Evolutionary conservation across 345 rosid species (phyloP).

Genomic region (Salix dunnii): DNA sequence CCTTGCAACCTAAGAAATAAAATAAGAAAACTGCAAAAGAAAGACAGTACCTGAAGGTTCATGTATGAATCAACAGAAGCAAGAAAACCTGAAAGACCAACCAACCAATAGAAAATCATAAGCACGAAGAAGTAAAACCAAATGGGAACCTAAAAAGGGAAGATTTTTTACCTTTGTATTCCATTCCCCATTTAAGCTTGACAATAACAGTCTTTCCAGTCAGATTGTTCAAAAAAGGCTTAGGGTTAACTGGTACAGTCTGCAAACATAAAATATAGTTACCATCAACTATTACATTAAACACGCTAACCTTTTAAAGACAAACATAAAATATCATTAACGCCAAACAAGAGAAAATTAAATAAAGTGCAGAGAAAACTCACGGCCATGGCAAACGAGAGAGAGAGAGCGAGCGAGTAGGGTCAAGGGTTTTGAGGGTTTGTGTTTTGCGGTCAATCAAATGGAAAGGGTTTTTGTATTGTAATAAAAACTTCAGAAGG

Average conservation of each 20-base stretch:
- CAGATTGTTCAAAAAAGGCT: slow-evolving; percentile 86
- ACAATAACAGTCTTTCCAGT: slow-evolving; percentile 84
- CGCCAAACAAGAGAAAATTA: neutral
- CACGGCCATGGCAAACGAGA: neutral
- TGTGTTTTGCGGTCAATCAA: neutral
- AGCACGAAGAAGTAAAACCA: neutral
- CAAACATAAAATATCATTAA: slow-evolving; percentile 1
- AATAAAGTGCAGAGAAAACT: neutral
- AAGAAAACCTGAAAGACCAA: slow-evolving; percentile 59
- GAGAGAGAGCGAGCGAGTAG: neutral
- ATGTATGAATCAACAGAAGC: slow-evolving; percentile 95
- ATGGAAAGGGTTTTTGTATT: neutral
- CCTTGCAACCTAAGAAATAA: too few species aligned
- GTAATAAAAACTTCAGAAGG: neutral
- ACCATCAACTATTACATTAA: neutral
- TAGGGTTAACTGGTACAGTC: slow-evolving; percentile 84
- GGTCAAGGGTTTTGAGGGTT: neutral
- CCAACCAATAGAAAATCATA: neutral
- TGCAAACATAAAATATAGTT: slow-evolving; percentile 24
- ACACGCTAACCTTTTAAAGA: too few species aligned
- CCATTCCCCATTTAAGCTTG: slow-evolving; percentile 95
- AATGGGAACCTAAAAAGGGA: neutral
- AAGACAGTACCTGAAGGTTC: slow-evolving; percentile 71
- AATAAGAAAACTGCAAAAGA: neutral
- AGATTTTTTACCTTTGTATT: slow-evolving; percentile 56